A percentile compares a stretch with the other conserved stretches of the same genome.
Conservation (phyloP, 257 asterid genomes). For the Jacaranda mimosifolia region DNA sequence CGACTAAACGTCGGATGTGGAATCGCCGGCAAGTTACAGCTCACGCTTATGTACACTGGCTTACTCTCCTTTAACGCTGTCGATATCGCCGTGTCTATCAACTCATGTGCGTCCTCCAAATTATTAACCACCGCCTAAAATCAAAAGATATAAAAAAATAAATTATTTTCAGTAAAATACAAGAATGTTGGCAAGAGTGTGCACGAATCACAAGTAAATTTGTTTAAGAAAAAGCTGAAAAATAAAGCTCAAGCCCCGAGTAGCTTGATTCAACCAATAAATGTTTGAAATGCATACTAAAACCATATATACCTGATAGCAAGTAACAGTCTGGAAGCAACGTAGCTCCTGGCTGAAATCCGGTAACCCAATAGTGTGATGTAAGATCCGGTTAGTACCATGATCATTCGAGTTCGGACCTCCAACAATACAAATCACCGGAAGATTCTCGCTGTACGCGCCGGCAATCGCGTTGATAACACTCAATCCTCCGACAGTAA, state of each 20-base stretch:
- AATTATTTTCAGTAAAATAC: not conserved
- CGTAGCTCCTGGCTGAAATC: slow-evolving; percentile 89
- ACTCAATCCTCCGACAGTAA: slow-evolving; percentile 86
- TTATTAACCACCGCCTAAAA: slow-evolving; percentile 82
- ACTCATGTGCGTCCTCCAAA: slow-evolving; percentile 88
- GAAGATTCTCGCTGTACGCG: slow-evolving; percentile 88
- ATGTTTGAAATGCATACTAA: not conserved
- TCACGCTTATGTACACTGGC: slow-evolving; percentile 80
- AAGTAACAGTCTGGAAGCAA: slow-evolving; percentile 86
- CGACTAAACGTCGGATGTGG: slow-evolving; percentile 79
- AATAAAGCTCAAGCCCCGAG: not conserved
- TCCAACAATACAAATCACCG: slow-evolving; percentile 82
- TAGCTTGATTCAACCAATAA: not conserved
- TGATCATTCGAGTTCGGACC: slow-evolving; percentile 88
- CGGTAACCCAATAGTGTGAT: slow-evolving; percentile 85
- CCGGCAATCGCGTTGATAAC: slow-evolving; percentile 88
- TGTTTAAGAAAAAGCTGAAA: no score
- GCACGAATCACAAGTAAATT: not conserved
- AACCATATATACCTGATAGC: slow-evolving; percentile 64
- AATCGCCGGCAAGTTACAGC: slow-evolving; percentile 77
- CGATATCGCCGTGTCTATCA: slow-evolving; percentile 79
- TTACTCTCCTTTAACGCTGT: slow-evolving; percentile 89
- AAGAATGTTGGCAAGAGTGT: not conserved
- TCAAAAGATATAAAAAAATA: not conserved
- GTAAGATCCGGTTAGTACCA: slow-evolving; percentile 76